These are phyloP conservation scores for Ustilago esculenta DNA, from an alignment of 1,284 basidiomycete species.

Conservation along the genomic window DNA sequence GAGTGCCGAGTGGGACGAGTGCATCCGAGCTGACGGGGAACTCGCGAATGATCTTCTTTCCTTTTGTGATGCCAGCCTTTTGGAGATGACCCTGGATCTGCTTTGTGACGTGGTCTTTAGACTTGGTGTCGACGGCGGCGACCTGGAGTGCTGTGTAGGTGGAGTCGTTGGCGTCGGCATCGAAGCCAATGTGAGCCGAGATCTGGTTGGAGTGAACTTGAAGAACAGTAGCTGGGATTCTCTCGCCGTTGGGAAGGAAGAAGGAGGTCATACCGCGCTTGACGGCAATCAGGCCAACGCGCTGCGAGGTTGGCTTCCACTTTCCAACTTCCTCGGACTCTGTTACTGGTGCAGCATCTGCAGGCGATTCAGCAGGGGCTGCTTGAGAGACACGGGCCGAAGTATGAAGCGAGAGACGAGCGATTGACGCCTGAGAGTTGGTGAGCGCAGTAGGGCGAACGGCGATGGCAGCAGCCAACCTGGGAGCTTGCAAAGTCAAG, in stretches of 20 bases:
- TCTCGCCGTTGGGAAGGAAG: constrained; percentile 88
- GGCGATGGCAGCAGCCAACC: constrained; percentile 9
- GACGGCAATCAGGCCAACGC: constrained; percentile 86
- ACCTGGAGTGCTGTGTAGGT: constrained; percentile 67
- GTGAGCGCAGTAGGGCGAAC: constrained; percentile 3
- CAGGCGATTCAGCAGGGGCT: constrained; percentile 9
- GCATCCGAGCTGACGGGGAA: constrained; percentile 90
- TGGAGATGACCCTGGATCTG: constrained; percentile 89
- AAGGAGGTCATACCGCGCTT: constrained; percentile 96
- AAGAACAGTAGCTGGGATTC: constrained; percentile 90
- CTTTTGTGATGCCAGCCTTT: constrained; percentile 77
- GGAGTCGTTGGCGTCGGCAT: constrained; percentile 12
- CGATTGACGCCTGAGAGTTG: constrained; percentile 1
- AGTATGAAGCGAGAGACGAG: constrained; percentile 24
- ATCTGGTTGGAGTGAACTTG: constrained; percentile 74
- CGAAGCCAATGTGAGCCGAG: constrained; percentile 50
- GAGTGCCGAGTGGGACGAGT: constrained; percentile 87
- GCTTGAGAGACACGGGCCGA: constrained; percentile 21
- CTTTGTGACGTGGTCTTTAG: constrained; percentile 75
- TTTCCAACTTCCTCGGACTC: constrained; percentile 8
- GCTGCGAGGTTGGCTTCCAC: constrained; percentile 86
- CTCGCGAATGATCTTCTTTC: constrained; percentile 88
- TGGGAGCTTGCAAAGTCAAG: constrained; percentile 20
- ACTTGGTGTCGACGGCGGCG: constrained; percentile 71
- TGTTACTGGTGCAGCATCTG: constrained; percentile 4